Evolutionary conservation across 176 grass and related monocot species (phyloP).

Genomic region (Aegilops longissima): DNA sequence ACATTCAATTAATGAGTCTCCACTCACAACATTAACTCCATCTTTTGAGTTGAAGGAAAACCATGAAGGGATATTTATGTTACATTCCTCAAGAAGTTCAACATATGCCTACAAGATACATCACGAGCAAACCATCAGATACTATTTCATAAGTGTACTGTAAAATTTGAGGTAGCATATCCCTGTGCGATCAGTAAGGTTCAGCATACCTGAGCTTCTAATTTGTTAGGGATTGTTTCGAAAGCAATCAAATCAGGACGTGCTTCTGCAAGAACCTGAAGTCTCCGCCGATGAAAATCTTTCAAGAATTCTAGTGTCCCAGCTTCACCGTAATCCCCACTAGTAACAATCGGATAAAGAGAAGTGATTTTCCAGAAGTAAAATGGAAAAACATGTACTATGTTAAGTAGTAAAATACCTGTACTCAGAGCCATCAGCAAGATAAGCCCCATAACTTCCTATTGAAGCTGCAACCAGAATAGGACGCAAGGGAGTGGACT

Average conservation of each 20-base stretch:
- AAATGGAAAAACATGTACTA: not conserved
- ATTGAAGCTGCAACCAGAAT: conserved; percentile 87
- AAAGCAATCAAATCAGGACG: conserved; percentile 89
- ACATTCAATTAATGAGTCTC: conserved; percentile 84
- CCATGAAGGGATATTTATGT: conserved; percentile 83
- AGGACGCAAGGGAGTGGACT: conserved; percentile 37
- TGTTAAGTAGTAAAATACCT: conserved; percentile 49
- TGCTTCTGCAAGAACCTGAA: conserved; percentile 78
- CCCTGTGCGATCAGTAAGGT: not conserved
- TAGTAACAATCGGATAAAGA: conserved; percentile 29
- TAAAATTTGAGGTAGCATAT: conserved; percentile 20
- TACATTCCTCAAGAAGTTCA: conserved; percentile 82
- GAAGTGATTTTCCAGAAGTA: conserved; percentile 13
- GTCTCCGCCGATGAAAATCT: conserved; percentile 81
- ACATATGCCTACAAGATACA: conserved; percentile 69
- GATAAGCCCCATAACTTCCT: conserved; percentile 95
- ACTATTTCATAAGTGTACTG: conserved; percentile 11
- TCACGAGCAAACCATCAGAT: not conserved
- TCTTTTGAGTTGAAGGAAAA: conserved; percentile 98
- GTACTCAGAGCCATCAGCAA: conserved; percentile 98
- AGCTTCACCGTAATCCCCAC: conserved; percentile 80
- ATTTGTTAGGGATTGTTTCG: conserved; percentile 95
- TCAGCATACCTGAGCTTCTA: conserved; percentile 80
- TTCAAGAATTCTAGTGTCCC: conserved; percentile 69
- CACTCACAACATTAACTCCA: conserved; percentile 75